Conservation (phyloP, 257 asterid species). For the Solanum ossicruentum region DNA sequence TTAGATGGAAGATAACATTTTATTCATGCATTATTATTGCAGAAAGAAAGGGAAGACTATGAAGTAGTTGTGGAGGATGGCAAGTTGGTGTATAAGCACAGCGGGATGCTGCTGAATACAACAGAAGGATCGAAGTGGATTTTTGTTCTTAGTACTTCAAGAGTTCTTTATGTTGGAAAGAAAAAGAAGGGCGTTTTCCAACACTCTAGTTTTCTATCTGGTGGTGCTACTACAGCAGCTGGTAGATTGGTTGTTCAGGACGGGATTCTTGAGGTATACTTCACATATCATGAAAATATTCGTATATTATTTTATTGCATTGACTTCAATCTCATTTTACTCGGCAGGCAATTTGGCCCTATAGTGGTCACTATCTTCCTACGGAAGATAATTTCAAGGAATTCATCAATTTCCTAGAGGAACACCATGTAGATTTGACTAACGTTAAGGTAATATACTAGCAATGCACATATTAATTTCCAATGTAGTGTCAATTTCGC, state of each 20-base stretch:
- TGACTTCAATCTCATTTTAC: not conserved
- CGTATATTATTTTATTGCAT: not conserved
- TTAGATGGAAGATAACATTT: not conserved
- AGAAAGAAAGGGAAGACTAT: slow-evolving; percentile 52
- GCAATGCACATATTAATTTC: not conserved
- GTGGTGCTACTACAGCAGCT: slow-evolving; percentile 54
- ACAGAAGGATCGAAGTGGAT: slow-evolving; percentile 52
- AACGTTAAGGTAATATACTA: slow-evolving; percentile 40
- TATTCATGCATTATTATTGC: not conserved
- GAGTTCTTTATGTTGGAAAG: slow-evolving; percentile 34
- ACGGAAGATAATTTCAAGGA: slow-evolving; percentile 65
- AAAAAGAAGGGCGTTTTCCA: slow-evolving; percentile 49
- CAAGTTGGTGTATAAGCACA: slow-evolving; percentile 36
- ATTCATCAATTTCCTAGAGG: slow-evolving; percentile 47
- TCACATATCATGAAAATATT: not conserved
- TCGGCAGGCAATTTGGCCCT: slow-evolving; percentile 56
- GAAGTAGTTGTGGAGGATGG: slow-evolving; percentile 48
- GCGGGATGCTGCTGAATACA: slow-evolving; percentile 34
- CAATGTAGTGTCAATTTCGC: not conserved
- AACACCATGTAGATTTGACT: slow-evolving; percentile 42
- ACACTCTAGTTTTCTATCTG: slow-evolving; percentile 50
- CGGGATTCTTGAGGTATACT: slow-evolving; percentile 47
- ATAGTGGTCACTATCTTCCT: slow-evolving; percentile 80
- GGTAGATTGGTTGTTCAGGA: slow-evolving; percentile 48
- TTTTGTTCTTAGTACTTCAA: slow-evolving; percentile 53